Evolutionary conservation across 2,329 filamentous ascomycete genomes (phyloP).

Genomic region (Aspergillus glaucus): DNA sequence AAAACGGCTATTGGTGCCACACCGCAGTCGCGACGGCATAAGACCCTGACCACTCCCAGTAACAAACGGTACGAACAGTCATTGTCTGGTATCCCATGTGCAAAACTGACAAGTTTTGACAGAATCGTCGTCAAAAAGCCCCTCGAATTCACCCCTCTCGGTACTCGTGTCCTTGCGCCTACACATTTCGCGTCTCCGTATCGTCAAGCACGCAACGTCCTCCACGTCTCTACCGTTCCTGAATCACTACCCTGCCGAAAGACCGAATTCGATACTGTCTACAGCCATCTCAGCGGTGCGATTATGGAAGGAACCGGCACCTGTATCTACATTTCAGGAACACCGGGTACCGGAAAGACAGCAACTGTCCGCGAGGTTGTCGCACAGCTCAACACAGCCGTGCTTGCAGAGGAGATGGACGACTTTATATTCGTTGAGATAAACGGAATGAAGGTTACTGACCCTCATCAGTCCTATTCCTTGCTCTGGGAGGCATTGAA

Average conservation of each 20-base stretch:
- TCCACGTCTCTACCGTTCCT: slow-evolving; percentile 92
- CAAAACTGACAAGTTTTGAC: neutral
- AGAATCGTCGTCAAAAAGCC: slow-evolving; percentile 73
- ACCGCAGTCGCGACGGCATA: slow-evolving; percentile 37
- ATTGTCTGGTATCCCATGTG: slow-evolving; percentile 7
- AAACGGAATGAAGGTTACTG: slow-evolving; percentile 99
- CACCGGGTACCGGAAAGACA: slow-evolving; percentile 93
- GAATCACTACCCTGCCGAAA: slow-evolving; percentile 85
- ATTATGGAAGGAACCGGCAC: slow-evolving; percentile 90
- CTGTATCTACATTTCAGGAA: slow-evolving; percentile 99
- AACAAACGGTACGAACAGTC: slow-evolving; percentile 49
- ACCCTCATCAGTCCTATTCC: slow-evolving; percentile 93
- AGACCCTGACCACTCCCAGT: slow-evolving; percentile 53
- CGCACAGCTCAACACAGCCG: slow-evolving; percentile 77
- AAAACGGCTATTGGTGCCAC: slow-evolving; percentile 42
- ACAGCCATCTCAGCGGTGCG: slow-evolving; percentile 86
- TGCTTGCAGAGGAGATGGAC: slow-evolving; percentile 83
- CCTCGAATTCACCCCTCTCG: slow-evolving; percentile 91
- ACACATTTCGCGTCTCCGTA: slow-evolving; percentile 74
- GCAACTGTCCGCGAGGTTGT: slow-evolving; percentile 96
- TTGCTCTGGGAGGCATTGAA: slow-evolving; percentile 94
- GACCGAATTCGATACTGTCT: slow-evolving; percentile 83
- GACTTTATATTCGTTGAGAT: slow-evolving; percentile 99
- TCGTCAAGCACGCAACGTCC: slow-evolving; percentile 76
- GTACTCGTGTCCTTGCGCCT: slow-evolving; percentile 75